Conservation (phyloP, 352 stramenopile genomes). For the Lagenidium giganteum region DNA sequence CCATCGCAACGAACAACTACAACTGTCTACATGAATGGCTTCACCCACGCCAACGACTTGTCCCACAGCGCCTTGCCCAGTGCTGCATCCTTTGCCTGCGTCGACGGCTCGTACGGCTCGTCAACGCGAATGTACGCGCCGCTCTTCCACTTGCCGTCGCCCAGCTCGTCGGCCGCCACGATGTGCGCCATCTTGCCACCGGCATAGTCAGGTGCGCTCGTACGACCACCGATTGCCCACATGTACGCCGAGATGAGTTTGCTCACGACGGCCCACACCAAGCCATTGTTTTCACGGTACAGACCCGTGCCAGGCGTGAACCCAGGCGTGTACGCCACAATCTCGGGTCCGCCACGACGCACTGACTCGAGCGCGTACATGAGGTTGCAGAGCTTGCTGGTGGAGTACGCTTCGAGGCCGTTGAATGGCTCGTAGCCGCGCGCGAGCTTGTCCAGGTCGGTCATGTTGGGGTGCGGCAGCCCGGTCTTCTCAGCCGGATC, state of each 20-base stretch:
- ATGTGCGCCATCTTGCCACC: constrained; percentile 21
- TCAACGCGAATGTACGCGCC: constrained; percentile 24
- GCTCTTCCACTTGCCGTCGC: constrained; percentile 8
- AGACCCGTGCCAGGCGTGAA: constrained; percentile 19
- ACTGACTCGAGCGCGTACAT: constrained; percentile 11
- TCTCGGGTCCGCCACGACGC: constrained; percentile 11
- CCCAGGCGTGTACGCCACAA: constrained; percentile 20
- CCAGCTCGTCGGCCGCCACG: no score
- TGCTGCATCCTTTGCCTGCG: constrained; percentile 9
- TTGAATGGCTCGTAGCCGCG: constrained; percentile 2
- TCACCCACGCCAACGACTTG: constrained; percentile 16
- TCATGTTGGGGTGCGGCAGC: background rate
- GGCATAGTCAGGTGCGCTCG: constrained; percentile 15
- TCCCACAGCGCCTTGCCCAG: constrained; percentile 23
- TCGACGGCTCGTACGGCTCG: constrained; percentile 12
- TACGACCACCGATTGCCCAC: background rate
- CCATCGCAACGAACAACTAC: no score
- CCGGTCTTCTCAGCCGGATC: constrained; percentile 1
- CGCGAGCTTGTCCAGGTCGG: constrained; percentile 4
- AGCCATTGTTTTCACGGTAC: constrained; percentile 7
- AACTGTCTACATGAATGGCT: constrained; percentile 1
- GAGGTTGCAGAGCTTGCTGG: constrained; percentile 18
- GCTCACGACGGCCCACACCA: constrained; percentile 9
- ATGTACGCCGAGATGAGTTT: background rate
- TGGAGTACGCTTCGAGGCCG: constrained; percentile 2